These are phyloP conservation scores for Collybia sordida DNA, from an alignment of 768 basidiomycete species.

Conservation along the genomic window DNA sequence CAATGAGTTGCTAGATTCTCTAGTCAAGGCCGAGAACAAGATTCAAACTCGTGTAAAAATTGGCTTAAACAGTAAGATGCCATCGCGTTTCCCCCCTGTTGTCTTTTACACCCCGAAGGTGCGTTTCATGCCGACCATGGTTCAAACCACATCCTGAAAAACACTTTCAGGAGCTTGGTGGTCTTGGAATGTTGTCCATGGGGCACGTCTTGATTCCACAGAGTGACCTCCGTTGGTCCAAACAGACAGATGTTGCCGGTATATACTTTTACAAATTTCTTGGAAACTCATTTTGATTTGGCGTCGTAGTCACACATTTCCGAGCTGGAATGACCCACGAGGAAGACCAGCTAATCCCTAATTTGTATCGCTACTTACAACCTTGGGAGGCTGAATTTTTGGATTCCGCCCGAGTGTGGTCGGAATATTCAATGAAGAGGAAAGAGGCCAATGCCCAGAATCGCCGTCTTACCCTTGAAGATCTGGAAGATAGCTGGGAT, in stretches of 20 bases:
- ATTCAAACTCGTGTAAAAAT: constrained; percentile 99
- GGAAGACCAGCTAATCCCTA: constrained; percentile 94
- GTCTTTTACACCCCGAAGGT: constrained; percentile 96
- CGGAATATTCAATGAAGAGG: constrained; percentile 98
- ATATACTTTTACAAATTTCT: constrained; percentile 11
- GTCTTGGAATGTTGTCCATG: constrained; percentile 99
- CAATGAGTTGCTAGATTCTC: constrained; percentile 90
- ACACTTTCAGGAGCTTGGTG: constrained; percentile 76
- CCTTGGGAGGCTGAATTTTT: constrained; percentile 98
- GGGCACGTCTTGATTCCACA: constrained; percentile 98
- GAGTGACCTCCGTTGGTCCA: constrained; percentile 96
- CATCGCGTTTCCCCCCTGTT: constrained; percentile 95
- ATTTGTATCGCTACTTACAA: constrained; percentile 94
- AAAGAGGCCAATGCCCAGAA: constrained; percentile 99
- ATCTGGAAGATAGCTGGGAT: constrained; percentile 98
- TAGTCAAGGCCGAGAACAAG: constrained; percentile 99
- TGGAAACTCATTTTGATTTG: background rate
- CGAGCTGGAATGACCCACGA: constrained; percentile 98
- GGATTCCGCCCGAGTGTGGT: constrained; percentile 98
- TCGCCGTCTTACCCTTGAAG: constrained; percentile 93
- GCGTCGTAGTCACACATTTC: constrained; percentile 85
- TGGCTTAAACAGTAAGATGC: constrained; percentile 99
- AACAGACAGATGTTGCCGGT: constrained; percentile 96
- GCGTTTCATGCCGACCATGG: constrained; percentile 6
- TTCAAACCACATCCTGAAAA: background rate